These are phyloP conservation scores for Meripilus lineatus DNA, from an alignment of 1,284 basidiomycete genomes.

Conservation along the genomic window DNA sequence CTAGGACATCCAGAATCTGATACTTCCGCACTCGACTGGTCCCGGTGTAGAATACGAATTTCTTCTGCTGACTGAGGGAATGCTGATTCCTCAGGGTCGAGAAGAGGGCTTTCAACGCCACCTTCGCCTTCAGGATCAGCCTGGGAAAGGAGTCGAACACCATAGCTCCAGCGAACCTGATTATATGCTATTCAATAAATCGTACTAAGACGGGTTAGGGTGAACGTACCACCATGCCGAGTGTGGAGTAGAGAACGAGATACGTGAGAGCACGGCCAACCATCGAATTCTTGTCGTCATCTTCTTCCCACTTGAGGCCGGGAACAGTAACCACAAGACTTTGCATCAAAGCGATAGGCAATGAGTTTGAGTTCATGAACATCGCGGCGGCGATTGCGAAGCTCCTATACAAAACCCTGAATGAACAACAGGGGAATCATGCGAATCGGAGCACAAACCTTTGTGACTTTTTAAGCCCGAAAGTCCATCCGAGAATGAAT, in stretches of 20 bases:
- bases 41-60: conserved; percentile 18
- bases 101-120: conserved; percentile 18
- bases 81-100: conserved; percentile 22
- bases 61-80: conserved; percentile 23
- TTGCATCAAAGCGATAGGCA: conserved; percentile 91
- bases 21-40: conserved; percentile 12
- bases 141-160: conserved; percentile 71
- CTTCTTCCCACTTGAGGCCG: conserved; percentile 76
- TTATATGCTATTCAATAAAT: neutral
- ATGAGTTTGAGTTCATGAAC: conserved; percentile 92
- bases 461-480: conserved; percentile 58
- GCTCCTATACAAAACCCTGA: conserved; percentile 41
- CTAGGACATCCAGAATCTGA: conserved; percentile 11
- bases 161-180: conserved; percentile 87
- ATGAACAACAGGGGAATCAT: conserved; percentile 1
- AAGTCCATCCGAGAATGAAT: conserved; percentile 43
- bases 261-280: conserved; percentile 90
- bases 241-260: conserved; percentile 86
- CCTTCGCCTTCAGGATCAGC: conserved; percentile 48
- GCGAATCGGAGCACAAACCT: conserved; percentile 39
- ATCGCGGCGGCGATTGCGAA: conserved; percentile 84
- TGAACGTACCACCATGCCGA: conserved; percentile 82
- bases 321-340: conserved; percentile 84
- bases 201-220: neutral
- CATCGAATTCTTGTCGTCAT: conserved; percentile 85